A percentile compares a stretch with the other conserved stretches of the same genome.
phyloP scores from a whole-genome alignment of 768 basidiomycete species.

The Hydnomerulius pinastri region DNA sequence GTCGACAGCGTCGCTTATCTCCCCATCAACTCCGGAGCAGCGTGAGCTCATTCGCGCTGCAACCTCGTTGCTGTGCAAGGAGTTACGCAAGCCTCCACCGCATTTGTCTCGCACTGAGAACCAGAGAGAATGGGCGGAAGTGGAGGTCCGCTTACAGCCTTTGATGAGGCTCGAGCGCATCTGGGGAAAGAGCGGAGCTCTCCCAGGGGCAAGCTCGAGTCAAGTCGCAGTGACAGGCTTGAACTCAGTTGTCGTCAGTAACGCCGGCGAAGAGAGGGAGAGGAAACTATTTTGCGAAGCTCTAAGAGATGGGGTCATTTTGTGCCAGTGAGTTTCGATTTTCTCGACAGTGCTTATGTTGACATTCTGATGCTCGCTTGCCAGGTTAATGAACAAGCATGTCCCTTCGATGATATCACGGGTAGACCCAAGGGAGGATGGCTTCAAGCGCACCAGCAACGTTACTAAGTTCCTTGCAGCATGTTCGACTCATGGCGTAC shows the following conservation, averaged over 20 bases:
- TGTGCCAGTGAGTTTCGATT: slow-evolving; percentile 77
- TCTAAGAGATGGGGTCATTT: slow-evolving; percentile 79
- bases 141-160: slow-evolving; percentile 63
- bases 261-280: slow-evolving; percentile 74
- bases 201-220: slow-evolving; percentile 44
- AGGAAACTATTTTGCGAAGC: slow-evolving; percentile 72
- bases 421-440: slow-evolving; percentile 67
- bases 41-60: slow-evolving; percentile 72
- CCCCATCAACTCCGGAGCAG: slow-evolving; percentile 54
- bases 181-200: slow-evolving; percentile 67
- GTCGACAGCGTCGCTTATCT: slow-evolving; percentile 56
- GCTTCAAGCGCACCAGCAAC: slow-evolving; percentile 66
- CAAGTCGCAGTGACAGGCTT: slow-evolving; percentile 34
- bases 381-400: slow-evolving; percentile 79
- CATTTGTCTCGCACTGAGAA: slow-evolving; percentile 55
- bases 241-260: slow-evolving; percentile 40
- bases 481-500: slow-evolving; percentile 66
- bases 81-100: slow-evolving; percentile 61
- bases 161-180: slow-evolving; percentile 71
- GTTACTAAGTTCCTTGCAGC: slow-evolving; percentile 78
- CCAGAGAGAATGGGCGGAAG: slow-evolving; percentile 69
- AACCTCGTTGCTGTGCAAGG: slow-evolving; percentile 62
- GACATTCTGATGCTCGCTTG: slow-evolving; percentile 3
- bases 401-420: slow-evolving; percentile 59
- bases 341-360: slow-evolving; percentile 8